Evolutionary conservation across 148 eudicot genomes (phyloP).

Genomic region (Dysphania ambrosioides): DNA sequence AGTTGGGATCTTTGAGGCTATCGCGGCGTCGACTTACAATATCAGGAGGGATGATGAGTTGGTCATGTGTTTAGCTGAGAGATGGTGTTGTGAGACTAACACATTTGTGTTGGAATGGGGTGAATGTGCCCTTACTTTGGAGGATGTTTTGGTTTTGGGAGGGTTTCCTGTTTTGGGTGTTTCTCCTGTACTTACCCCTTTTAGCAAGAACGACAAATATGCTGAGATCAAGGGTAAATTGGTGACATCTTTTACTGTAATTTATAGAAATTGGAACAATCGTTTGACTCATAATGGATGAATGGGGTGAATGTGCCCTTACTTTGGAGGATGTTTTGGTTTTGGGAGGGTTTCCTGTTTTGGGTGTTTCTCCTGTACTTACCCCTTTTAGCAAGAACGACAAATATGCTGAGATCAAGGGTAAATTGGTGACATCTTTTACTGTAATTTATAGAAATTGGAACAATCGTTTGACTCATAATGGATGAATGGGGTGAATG

Average conservation of each 20-base stretch:
- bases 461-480: neutral
- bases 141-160: constrained; percentile 40
- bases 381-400: neutral
- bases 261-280: neutral
- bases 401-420: neutral
- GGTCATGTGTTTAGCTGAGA: constrained; percentile 25
- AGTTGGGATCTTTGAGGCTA: constrained; percentile 31
- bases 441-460: neutral
- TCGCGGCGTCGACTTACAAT: constrained; percentile 26
- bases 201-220: neutral
- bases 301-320: constrained; percentile 40
- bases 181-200: neutral
- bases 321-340: constrained; percentile 44
- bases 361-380: constrained; percentile 18
- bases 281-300: neutral
- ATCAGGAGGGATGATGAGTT: constrained; percentile 22
- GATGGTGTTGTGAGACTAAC: constrained; percentile 41
- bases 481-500: constrained; percentile 44
- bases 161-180: constrained; percentile 27
- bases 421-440: neutral
- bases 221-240: neutral
- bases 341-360: constrained; percentile 30
- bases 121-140: constrained; percentile 36
- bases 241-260: neutral
- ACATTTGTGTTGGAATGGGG: constrained; percentile 35